phyloP scores from a whole-genome alignment of 805 yeast species.

The Spencermartinsiella europaea region DNA sequence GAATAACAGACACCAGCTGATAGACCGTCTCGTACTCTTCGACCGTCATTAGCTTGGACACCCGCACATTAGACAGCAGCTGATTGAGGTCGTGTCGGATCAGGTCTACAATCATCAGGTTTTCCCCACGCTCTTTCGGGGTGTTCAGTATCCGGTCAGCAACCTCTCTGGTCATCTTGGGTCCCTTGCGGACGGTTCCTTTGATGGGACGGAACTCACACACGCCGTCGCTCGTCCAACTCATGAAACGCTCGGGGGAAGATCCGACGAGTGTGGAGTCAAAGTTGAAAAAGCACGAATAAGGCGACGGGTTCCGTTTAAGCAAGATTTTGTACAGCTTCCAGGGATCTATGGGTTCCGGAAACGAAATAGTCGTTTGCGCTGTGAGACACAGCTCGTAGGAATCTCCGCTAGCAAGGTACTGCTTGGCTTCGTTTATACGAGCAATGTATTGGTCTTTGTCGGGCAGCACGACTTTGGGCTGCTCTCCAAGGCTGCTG shows the following conservation, averaged over 20 bases:
- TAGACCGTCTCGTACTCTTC: conserved; percentile 90
- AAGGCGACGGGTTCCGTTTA: conserved; percentile 83
- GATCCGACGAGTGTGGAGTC: conserved; percentile 62
- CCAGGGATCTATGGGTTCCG: conserved; percentile 57
- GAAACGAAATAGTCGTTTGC: conserved; percentile 56
- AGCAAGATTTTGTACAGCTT: conserved; percentile 69
- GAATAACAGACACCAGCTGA: conserved; percentile 86
- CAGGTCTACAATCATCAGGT: conserved; percentile 92
- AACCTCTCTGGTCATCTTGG: conserved; percentile 45
- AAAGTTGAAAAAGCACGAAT: conserved; percentile 73
- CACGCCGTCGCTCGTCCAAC: conserved; percentile 52
- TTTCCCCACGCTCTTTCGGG: conserved; percentile 93
- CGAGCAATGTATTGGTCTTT: conserved; percentile 48
- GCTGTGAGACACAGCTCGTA: conserved; percentile 90
- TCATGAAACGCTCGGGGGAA: conserved; percentile 89
- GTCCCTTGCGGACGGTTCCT: conserved; percentile 79
- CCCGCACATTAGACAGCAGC: conserved; percentile 59
- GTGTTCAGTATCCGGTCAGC: conserved; percentile 67
- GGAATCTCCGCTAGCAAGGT: conserved; percentile 74
- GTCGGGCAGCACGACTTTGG: conserved; percentile 40
- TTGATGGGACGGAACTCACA: conserved; percentile 93
- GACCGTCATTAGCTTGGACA: conserved; percentile 77
- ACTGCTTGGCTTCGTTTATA: conserved; percentile 61
- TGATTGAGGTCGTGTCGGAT: conserved; percentile 86
- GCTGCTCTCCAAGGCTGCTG: conserved; percentile 7